Conservation (phyloP, 208 protist species). For the Crithidia brevicula region DNA sequence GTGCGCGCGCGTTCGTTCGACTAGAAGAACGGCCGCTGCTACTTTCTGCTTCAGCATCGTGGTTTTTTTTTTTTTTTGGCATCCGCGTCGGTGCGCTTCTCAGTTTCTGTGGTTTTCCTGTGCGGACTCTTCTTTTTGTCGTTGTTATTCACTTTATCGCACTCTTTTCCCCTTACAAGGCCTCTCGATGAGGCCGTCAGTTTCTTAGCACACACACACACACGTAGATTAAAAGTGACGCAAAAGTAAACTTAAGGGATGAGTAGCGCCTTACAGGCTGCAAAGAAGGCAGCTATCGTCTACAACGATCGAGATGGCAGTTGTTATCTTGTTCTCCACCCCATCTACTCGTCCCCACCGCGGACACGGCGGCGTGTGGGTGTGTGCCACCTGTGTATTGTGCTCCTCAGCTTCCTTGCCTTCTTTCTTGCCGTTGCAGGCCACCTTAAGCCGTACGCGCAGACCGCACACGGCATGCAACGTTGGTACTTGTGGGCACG, state of each 20-base stretch:
- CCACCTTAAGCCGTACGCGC: not conserved
- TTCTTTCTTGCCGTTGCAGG: not conserved
- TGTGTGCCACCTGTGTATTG: not conserved
- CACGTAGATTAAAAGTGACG: too few species aligned
- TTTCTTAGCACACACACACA: not conserved
- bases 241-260: too few species aligned
- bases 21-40: too few species aligned
- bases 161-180: not conserved
- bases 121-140: not conserved
- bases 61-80: slow-evolving; percentile 8
- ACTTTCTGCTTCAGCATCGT: slow-evolving; percentile 1
- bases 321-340: not conserved
- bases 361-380: not conserved
- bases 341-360: not conserved
- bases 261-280: not conserved
- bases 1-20: too few species aligned
- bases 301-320: not conserved
- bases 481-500: slow-evolving; percentile 12
- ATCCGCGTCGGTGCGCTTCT: not conserved
- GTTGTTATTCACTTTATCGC: not conserved
- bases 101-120: not conserved
- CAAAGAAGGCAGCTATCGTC: not conserved
- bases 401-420: not conserved
- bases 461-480: slow-evolving; percentile 2
- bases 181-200: too few species aligned